Evolutionary conservation across 1,139 yeast species (phyloP), one percentile per base, ranked within the genome.

Genomic region (Geotrichum macrosporum): DNA sequence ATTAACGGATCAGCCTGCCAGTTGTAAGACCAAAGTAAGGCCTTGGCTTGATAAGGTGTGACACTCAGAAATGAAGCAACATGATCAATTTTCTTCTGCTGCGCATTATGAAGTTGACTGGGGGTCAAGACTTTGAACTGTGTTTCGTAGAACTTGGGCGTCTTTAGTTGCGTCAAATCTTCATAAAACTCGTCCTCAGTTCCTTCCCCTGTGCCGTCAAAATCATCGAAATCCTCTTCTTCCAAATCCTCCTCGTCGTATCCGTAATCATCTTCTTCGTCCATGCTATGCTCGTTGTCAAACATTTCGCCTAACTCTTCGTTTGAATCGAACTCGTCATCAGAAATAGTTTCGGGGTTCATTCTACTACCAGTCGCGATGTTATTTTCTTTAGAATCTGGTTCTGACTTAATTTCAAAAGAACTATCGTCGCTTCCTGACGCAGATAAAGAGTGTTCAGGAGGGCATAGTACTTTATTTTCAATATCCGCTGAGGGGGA

Each of bases 1-100:
- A 85, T 70, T 35, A 86, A 72, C 44, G 76, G 76, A 50, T 85
- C 94, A 38, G 76, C 75, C 61, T 82, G 86, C 95, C 95, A 87
- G 42, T 75, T 73, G 61, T 72, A 81, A 48, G 70, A 64, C 44
- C 82, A 79, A 35, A 86, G 69, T 61, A 88, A 65, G 2, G 79
- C 64, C 20, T 78, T 61, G 10, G 77, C 76, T 46, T 71, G 73
- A 6, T 67, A 65, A 6, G 64, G 54, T 39, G 75, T 64, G 8
- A 69, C 48, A 4, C 65, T 64, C 47, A 71, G 46, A 60, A 75
- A 52, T 58, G 56, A 56, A 3, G 64, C 54, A 4, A 70, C 61
- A 15, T 59, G 57, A n/a, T 56, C 60, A 22, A 60, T 52, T 46
- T 61, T 59, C 31, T 56, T 55, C 31, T 49, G 51, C 44, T 58